Conservation (phyloP, 805 yeast genomes). For the Hanseniaspora lachancei region DNA sequence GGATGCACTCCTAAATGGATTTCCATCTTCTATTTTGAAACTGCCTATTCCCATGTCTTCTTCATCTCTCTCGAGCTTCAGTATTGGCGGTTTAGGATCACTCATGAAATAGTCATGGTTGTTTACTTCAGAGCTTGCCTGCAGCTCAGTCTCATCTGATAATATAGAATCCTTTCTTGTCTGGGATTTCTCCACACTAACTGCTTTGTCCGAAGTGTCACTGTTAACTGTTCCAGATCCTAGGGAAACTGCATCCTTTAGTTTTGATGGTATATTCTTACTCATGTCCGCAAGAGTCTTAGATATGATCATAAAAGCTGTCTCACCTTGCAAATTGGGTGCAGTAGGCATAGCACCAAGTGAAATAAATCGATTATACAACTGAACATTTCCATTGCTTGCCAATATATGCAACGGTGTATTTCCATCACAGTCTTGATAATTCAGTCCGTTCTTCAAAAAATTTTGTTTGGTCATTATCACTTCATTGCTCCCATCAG, state of each 20-base stretch:
- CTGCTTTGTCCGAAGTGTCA: not conserved
- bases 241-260: not conserved
- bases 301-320: constrained; percentile 23
- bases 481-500: constrained; percentile 16
- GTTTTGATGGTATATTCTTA: not conserved
- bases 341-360: constrained; percentile 25
- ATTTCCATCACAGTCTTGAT: constrained; percentile 70
- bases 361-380: constrained; percentile 24
- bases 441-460: constrained; percentile 50
- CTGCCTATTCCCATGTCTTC: not conserved
- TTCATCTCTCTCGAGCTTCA: constrained; percentile 3
- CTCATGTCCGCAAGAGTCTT: constrained; percentile 13
- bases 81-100: not conserved
- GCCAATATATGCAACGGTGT: constrained; percentile 73
- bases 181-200: not conserved
- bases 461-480: constrained; percentile 27
- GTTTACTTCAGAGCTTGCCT: not conserved
- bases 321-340: constrained; percentile 23
- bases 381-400: constrained; percentile 23
- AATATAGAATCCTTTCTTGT: not conserved
- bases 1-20: not conserved
- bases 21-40: not conserved
- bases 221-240: not conserved
- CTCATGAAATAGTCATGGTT: not conserved
- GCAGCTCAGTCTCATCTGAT: not conserved